Percentiles rank a stretch among this genome's conserved stretches.
These are phyloP conservation scores for Tetrahymena thermophila DNA, from an alignment of 73 alveolate species.

Conservation along the genomic window DNA sequence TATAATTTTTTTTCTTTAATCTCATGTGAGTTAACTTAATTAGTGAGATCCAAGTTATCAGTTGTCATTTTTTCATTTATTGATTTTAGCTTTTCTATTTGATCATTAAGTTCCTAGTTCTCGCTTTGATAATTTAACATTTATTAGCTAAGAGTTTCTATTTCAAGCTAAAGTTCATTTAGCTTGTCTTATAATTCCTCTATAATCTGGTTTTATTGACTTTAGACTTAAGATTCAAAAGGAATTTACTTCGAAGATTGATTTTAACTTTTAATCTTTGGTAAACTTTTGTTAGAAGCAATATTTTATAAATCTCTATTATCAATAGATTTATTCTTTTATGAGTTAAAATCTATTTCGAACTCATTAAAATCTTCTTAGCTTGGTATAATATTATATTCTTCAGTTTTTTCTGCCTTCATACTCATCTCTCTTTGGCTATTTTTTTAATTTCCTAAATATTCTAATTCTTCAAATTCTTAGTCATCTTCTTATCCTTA, in stretches of 20 bases:
- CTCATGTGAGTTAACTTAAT: neutral
- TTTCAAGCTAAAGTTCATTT: neutral
- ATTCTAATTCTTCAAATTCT: neutral
- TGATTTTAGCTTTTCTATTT: neutral
- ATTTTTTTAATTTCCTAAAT: neutral
- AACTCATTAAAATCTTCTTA: neutral
- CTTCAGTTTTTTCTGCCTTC: neutral
- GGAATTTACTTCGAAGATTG: neutral
- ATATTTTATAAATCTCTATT: neutral
- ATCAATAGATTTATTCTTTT: neutral
- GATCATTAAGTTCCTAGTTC: neutral
- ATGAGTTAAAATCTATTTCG: neutral
- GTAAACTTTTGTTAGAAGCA: neutral
- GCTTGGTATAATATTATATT: neutral
- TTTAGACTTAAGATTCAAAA: neutral
- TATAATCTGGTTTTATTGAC: too few species aligned
- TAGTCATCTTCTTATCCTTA: neutral
- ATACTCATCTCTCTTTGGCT: neutral
- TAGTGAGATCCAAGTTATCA: neutral
- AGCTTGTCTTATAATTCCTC: neutral
- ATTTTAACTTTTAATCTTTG: neutral
- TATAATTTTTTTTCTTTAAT: neutral
- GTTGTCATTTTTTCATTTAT: neutral
- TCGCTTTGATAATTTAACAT: neutral
- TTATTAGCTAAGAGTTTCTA: neutral